These are phyloP conservation scores for Corchorus capsularis DNA, from an alignment of 345 rosid species.

Conservation along the genomic window DNA sequence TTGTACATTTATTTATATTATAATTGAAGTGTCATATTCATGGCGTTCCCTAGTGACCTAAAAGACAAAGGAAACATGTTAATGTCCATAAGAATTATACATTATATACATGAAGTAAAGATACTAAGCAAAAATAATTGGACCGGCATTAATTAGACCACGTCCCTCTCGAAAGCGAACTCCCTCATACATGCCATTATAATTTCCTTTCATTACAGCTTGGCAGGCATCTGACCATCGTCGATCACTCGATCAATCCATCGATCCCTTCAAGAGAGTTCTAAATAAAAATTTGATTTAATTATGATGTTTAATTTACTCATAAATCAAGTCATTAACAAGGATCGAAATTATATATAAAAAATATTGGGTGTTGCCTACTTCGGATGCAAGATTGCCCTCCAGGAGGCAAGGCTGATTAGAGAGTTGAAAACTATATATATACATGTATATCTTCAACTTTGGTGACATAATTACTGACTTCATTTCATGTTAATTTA, in stretches of 20 bases:
- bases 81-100: neutral
- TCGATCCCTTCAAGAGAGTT: neutral
- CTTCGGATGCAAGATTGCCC: neutral
- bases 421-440: neutral
- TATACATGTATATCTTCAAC: neutral
- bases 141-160: neutral
- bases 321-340: neutral
- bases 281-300: neutral
- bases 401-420: neutral
- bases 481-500: neutral
- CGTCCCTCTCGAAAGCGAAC: constrained; percentile 6
- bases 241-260: neutral
- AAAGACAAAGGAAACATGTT: neutral
- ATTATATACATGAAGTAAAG: too few species aligned
- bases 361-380: neutral
- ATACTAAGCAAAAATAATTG: constrained; percentile 14
- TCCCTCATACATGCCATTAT: neutral
- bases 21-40: neutral
- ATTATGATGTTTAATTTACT: neutral
- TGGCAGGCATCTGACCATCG: neutral
- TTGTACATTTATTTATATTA: neutral
- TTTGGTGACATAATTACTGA: neutral
- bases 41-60: neutral
- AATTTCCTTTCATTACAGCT: neutral
- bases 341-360: neutral